Conservation (phyloP, 192 early-diverging fungal genomes). For the Radiomyces spectabilis region DNA sequence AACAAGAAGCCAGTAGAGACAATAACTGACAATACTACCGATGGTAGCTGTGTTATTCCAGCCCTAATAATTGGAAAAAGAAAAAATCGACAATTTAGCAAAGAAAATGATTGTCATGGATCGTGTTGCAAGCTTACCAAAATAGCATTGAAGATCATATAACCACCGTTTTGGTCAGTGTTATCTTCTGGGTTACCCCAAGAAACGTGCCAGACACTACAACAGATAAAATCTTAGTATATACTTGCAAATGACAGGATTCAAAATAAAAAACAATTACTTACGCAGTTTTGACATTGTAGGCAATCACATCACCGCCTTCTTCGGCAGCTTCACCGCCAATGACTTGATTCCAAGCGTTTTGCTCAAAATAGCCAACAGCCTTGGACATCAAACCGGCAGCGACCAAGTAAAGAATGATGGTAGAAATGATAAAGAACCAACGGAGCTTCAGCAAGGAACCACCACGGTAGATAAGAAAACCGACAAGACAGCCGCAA, state of each 20-base stretch:
- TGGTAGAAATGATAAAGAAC: constrained; percentile 72
- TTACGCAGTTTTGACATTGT: constrained; percentile 22
- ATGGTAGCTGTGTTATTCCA: constrained; percentile 73
- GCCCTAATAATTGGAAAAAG: too few species aligned
- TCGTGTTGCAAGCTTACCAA: too few species aligned
- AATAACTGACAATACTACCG: constrained; percentile 70
- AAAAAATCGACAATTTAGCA: too few species aligned
- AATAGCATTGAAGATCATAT: constrained; percentile 65
- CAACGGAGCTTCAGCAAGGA: constrained; percentile 58
- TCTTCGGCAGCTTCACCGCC: constrained; percentile 60
- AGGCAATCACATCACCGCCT: constrained; percentile 29
- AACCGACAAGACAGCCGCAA: constrained; percentile 61
- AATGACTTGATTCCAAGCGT: constrained; percentile 54
- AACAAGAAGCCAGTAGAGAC: constrained; percentile 69
- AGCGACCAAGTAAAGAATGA: constrained; percentile 71
- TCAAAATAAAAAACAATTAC: neutral
- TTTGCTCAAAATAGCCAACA: constrained; percentile 59
- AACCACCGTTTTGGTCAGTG: constrained; percentile 46
- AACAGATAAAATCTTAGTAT: neutral
- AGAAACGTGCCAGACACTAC: constrained; percentile 18
- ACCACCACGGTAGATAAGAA: constrained; percentile 66
- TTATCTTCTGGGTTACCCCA: constrained; percentile 45
- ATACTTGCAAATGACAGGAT: neutral
- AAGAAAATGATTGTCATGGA: too few species aligned
- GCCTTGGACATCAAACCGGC: constrained; percentile 72